Evolutionary conservation across 2,329 filamentous ascomycete species (phyloP), one percentile per base, ranked within the genome.

Genomic region (Cordyceps farinosa): DNA sequence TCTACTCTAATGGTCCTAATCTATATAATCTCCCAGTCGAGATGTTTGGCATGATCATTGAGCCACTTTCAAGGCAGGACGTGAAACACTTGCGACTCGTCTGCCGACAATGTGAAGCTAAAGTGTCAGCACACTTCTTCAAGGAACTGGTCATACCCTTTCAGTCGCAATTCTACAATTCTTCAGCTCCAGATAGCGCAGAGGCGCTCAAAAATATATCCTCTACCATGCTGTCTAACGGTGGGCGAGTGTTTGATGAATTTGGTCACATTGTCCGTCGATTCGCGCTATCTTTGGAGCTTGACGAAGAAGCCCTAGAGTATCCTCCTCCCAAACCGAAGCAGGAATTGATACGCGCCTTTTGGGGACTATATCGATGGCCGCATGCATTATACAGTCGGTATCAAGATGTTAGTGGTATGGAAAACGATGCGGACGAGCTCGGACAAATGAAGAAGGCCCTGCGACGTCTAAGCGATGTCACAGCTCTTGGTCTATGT

Each of bases 221-320:
- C 10, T 69, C 70, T 6, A 64, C 65, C 7, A 68, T 77, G 42
- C 72, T 78, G 32, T 73, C 72, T 67, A 80, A 81, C 63, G 86
- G 86, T 40, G 82, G 88, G 70, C 79, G 83, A 64, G 82, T 89
- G 38, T 88, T 89, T 67, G 74, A 84, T 67, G 80, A 81, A 17
- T 87, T 89, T 71, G 85, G 85, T 11, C 75, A 76, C 36, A 81
- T 85, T 61, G 88, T 91, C 62, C 76, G 78, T 34, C 82, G 81
- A 60, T 90, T 89, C 69, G 88, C 86, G 5, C 83, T 91, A 70
- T 86, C 86, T 30, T 86, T 90, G 65, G 88, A 90, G 69, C 79
- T 90, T n/a, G 82, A 84, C 62, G 84, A 89, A 69, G 72, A 74
- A 45, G 76, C 74, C 15, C 70, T 83, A 11, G 74, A 76, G 13